These are phyloP conservation scores for Pseudotsuga menziesii DNA, from an alignment of 75 land plant species.

Conservation along the genomic window DNA sequence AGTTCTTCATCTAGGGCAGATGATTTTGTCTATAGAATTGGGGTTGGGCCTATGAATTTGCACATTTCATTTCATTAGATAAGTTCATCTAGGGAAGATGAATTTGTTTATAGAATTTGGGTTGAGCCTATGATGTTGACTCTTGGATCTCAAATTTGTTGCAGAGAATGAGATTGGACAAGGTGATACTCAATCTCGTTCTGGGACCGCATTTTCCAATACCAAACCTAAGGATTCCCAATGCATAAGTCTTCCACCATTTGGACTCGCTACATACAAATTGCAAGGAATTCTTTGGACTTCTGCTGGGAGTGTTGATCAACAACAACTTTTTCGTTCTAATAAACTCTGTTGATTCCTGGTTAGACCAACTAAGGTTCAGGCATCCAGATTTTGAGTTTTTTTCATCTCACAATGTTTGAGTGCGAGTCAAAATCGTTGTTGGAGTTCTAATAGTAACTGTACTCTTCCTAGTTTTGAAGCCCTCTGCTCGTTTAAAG, in stretches of 20 bases:
- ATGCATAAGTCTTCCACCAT: constrained; percentile 1
- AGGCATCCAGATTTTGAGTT: constrained; percentile 33
- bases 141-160: too few species aligned
- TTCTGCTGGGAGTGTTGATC: constrained; percentile 10
- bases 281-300: too few species aligned
- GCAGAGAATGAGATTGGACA: constrained; percentile 1
- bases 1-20: too few species aligned
- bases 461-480: neutral
- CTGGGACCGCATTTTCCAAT: too few species aligned
- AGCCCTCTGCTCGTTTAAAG: neutral
- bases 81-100: too few species aligned
- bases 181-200: neutral
- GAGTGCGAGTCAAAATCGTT: neutral
- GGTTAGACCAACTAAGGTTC: constrained; percentile 21
- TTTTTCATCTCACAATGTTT: constrained; percentile 13
- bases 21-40: too few species aligned
- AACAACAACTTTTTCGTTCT: constrained; percentile 11
- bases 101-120: too few species aligned
- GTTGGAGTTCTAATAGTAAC: neutral
- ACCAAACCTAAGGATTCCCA: neutral
- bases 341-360: constrained; percentile 18
- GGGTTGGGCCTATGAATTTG: too few species aligned
- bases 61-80: too few species aligned
- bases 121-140: neutral
- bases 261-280: too few species aligned